phyloP scores from a whole-genome alignment of 441 rosid species.

The Corymbia calophylla region DNA sequence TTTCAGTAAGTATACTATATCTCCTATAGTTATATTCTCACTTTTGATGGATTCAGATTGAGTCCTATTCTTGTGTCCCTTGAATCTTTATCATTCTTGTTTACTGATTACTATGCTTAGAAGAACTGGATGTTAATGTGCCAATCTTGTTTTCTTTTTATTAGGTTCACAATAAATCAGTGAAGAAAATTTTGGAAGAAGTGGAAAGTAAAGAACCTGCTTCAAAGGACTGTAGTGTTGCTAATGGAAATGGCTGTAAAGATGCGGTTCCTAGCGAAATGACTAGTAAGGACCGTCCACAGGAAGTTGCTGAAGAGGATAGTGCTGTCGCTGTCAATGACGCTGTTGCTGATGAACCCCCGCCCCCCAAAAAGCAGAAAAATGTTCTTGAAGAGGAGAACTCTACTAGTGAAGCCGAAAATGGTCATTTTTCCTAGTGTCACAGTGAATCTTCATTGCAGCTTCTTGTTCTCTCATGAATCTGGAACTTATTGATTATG shows the following conservation, averaged over 20 bases:
- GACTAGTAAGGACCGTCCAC: conserved; percentile 18
- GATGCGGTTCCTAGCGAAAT: conserved; percentile 10
- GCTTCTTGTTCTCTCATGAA: not conserved
- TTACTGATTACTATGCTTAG: not conserved
- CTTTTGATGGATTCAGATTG: not conserved
- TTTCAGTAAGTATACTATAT: conserved; percentile 38
- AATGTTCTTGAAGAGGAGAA: conserved; percentile 25
- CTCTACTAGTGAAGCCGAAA: conserved; percentile 23
- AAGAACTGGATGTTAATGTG: not conserved
- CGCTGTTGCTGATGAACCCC: conserved; percentile 28
- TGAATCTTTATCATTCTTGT: not conserved
- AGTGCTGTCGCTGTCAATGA: conserved; percentile 24
- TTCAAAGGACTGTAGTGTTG: conserved; percentile 5
- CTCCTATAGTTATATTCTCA: not conserved
- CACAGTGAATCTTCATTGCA: not conserved
- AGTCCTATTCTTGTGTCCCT: not conserved
- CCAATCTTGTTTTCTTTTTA: not conserved
- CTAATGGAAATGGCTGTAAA: conserved; percentile 14
- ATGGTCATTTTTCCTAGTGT: conserved; percentile 21
- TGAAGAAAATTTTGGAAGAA: conserved; percentile 31
- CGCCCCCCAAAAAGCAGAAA: conserved; percentile 71
- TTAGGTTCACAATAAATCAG: conserved; percentile 32
- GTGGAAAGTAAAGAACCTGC: conserved; percentile 21
- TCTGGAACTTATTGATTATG: conserved; percentile 4
- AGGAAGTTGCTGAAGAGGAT: conserved; percentile 16